These are phyloP conservation scores for Ophiocordyceps camponoti-leonardi DNA, from an alignment of 2,329 filamentous ascomycete species.

Conservation along the genomic window DNA sequence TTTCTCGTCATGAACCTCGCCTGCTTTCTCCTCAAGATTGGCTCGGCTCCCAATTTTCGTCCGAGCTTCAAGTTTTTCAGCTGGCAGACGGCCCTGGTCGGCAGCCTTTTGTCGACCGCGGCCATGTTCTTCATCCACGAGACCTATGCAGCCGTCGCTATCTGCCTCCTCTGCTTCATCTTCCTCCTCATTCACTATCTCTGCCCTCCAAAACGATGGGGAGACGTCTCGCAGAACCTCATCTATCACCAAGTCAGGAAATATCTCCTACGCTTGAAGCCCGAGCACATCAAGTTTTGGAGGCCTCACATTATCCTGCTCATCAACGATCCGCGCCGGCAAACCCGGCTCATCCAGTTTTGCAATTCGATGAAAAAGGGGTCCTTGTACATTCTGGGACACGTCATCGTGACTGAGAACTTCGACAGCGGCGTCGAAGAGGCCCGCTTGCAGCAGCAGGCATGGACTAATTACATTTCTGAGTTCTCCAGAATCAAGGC, in stretches of 20 bases:
- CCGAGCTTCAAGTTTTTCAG: slow-evolving; percentile 83
- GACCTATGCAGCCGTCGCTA: slow-evolving; percentile 59
- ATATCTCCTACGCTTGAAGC: slow-evolving; percentile 64
- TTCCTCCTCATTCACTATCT: slow-evolving; percentile 78
- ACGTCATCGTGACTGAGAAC: slow-evolving; percentile 74
- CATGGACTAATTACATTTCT: slow-evolving; percentile 70
- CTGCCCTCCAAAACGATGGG: slow-evolving; percentile 74
- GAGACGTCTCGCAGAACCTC: slow-evolving; percentile 74
- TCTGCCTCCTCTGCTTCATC: slow-evolving; percentile 55
- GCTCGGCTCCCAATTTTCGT: slow-evolving; percentile 75
- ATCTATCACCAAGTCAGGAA: slow-evolving; percentile 80
- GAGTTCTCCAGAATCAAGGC: slow-evolving; percentile 77
- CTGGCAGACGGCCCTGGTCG: slow-evolving; percentile 63
- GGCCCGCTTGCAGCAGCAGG: slow-evolving; percentile 61
- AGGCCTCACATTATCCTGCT: slow-evolving; percentile 73
- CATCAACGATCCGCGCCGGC: slow-evolving; percentile 64
- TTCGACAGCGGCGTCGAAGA: slow-evolving; percentile 66
- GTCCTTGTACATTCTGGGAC: slow-evolving; percentile 66
- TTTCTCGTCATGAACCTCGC: slow-evolving; percentile 80
- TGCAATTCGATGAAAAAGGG: slow-evolving; percentile 88
- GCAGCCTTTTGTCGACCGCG: slow-evolving; percentile 56
- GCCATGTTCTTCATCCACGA: slow-evolving; percentile 88
- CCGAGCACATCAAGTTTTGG: slow-evolving; percentile 91
- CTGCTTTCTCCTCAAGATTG: slow-evolving; percentile 72
- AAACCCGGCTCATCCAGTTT: slow-evolving; percentile 74